Evolutionary conservation across 345 rosid species (phyloP).

Genomic region (Rhodamnia argentea): DNA sequence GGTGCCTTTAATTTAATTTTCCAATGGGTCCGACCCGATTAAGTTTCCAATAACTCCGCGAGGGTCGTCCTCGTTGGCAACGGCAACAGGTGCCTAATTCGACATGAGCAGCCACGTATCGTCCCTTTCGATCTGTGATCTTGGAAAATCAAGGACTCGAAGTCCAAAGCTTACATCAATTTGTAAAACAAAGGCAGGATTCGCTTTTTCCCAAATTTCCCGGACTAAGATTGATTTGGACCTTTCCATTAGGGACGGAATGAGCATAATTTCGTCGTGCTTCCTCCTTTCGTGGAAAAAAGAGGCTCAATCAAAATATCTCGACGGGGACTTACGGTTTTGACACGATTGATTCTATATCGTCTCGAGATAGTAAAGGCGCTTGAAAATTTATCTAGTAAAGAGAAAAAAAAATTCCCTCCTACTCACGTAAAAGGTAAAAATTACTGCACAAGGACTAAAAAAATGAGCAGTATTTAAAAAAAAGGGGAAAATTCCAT

Average conservation of each 20-base stretch:
- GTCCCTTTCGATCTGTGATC: neutral
- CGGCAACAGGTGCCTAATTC: neutral
- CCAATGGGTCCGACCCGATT: neutral
- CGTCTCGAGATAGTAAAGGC: neutral
- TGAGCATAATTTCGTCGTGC: neutral
- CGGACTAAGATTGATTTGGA: neutral
- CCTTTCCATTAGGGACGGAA: neutral
- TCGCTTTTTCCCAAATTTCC: neutral
- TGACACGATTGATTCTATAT: neutral
- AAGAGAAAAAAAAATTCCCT: neutral
- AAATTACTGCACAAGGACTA: neutral
- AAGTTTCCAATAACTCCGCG: neutral
- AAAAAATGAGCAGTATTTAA: neutral
- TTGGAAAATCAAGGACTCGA: neutral
- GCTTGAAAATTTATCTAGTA: neutral
- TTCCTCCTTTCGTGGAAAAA: neutral
- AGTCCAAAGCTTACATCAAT: neutral
- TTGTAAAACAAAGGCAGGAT: neutral
- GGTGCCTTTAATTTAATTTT: neutral
- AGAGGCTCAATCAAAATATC: neutral
- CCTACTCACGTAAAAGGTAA: neutral
- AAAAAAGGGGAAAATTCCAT: neutral
- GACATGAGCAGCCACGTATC: neutral
- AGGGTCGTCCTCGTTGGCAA: neutral
- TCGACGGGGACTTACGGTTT: accelerated